Conservation (phyloP, 495 filamentous ascomycete species). For the Xylaria longipes region DNA sequence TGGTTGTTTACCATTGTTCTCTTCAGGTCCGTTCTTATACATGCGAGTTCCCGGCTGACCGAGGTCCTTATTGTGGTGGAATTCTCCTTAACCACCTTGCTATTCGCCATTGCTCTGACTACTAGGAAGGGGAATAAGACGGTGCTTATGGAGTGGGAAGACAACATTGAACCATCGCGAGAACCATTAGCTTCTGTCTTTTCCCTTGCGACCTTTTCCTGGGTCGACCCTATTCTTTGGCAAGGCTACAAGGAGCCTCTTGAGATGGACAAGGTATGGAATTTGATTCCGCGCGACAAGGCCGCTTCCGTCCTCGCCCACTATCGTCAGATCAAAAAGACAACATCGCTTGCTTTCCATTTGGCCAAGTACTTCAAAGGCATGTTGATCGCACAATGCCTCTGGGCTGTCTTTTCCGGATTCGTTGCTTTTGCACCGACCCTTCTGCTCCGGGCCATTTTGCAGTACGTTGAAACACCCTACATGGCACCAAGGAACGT, state of each 20-base stretch:
- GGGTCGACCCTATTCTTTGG: conserved; percentile 89
- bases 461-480: conserved; percentile 91
- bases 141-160: conserved; percentile 85
- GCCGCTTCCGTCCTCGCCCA: conserved; percentile 77
- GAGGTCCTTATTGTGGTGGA: conserved; percentile 68
- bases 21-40: conserved; percentile 86
- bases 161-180: conserved; percentile 79
- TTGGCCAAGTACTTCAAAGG: conserved; percentile 83
- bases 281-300: conserved; percentile 85
- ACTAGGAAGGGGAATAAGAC: conserved; percentile 92
- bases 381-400: conserved; percentile 75
- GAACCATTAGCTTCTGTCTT: conserved; percentile 88
- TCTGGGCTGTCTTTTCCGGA: conserved; percentile 79
- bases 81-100: conserved; percentile 74
- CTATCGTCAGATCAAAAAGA: conserved; percentile 87
- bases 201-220: conserved; percentile 85
- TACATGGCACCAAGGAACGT: conserved; percentile 80
- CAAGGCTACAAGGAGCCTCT: conserved; percentile 88
- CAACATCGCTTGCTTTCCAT: conserved; percentile 78
- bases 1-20: conserved; percentile 78
- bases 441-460: conserved; percentile 84
- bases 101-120: conserved; percentile 75
- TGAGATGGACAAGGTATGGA: conserved; percentile 88
- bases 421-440: conserved; percentile 90
- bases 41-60: conserved; percentile 68